A percentile compares a stretch with the other conserved stretches of the same genome.
Evolutionary conservation across 768 basidiomycete species (phyloP).

Genomic region (Filobasidium wieringae): DNA sequence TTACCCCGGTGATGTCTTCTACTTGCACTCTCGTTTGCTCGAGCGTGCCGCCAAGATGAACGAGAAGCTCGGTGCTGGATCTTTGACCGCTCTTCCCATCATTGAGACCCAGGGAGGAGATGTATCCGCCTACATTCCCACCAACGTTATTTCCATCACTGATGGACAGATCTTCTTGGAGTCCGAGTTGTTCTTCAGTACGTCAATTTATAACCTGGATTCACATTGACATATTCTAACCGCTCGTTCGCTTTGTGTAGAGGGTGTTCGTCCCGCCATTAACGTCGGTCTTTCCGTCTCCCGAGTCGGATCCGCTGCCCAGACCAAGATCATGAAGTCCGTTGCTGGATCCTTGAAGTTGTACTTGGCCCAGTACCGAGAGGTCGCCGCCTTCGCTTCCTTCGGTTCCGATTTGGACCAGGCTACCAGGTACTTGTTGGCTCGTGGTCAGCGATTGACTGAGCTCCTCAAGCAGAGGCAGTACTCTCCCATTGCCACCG

Average conservation of each 20-base stretch:
- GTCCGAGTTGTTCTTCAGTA: slow-evolving; percentile 98
- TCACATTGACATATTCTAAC: background rate
- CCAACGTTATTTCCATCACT: slow-evolving; percentile 95
- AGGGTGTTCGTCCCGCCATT: slow-evolving; percentile 98
- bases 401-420: slow-evolving; percentile 99
- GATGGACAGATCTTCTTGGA: slow-evolving; percentile 99
- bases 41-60: slow-evolving; percentile 99
- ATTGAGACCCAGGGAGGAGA: slow-evolving; percentile 99
- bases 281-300: slow-evolving; percentile 99
- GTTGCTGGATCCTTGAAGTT: slow-evolving; percentile 99
- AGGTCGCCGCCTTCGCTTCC: slow-evolving; percentile 76
- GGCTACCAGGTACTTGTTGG: slow-evolving; percentile 94
- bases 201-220: background rate
- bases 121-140: slow-evolving; percentile 97
- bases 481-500: slow-evolving; percentile 48
- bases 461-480: slow-evolving; percentile 92
- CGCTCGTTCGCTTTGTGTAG: background rate
- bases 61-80: slow-evolving; percentile 97
- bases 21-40: slow-evolving; percentile 98
- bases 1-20: slow-evolving; percentile 69
- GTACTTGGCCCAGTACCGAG: slow-evolving; percentile 99
- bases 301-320: slow-evolving; percentile 98
- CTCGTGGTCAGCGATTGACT: slow-evolving; percentile 94
- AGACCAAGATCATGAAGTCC: slow-evolving; percentile 99
- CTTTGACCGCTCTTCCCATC: slow-evolving; percentile 95